phyloP scores from a whole-genome alignment of 2,329 filamentous ascomycete genomes.

The Ophiognomonia clavigignenti-juglandacearum region DNA sequence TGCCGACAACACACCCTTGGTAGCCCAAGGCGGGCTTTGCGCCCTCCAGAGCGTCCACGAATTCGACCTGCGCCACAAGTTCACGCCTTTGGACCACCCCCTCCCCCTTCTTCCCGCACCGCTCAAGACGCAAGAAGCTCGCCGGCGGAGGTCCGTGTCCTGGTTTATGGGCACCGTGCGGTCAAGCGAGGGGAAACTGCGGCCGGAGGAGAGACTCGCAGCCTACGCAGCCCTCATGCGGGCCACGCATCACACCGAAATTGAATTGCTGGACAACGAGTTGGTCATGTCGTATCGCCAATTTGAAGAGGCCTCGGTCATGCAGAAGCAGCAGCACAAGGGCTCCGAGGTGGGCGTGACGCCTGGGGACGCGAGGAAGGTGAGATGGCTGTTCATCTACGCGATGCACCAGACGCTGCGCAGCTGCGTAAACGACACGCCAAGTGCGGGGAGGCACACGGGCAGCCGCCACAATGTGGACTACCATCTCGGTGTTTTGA shows the following conservation, averaged over 20 bases:
- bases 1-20: constrained; percentile 43
- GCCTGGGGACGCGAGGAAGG: constrained; percentile 65
- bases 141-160: constrained; percentile 23
- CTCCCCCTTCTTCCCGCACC: constrained; percentile 61
- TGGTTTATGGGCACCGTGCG: constrained; percentile 31
- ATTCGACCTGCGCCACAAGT: constrained; percentile 60
- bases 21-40: constrained; percentile 63
- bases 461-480: constrained; percentile 46
- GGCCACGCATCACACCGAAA: constrained; percentile 41
- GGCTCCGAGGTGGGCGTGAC: constrained; percentile 45
- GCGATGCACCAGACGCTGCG: constrained; percentile 67
- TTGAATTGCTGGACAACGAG: constrained; percentile 36
- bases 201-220: constrained; percentile 42
- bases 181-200: constrained; percentile 32
- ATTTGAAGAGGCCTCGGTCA: constrained; percentile 60
- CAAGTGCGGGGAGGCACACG: constrained; percentile 55
- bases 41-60: constrained; percentile 62
- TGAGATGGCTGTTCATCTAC: constrained; percentile 75
- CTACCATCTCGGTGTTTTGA: constrained; percentile 51
- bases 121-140: constrained; percentile 9
- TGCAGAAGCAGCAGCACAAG: constrained; percentile 46
- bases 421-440: constrained; percentile 55
- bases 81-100: constrained; percentile 56
- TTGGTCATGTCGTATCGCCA: constrained; percentile 64
- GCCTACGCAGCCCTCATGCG: constrained; percentile 48